Conservation (phyloP, 179 eudicot species). For the Patellifolia procumbens region DNA sequence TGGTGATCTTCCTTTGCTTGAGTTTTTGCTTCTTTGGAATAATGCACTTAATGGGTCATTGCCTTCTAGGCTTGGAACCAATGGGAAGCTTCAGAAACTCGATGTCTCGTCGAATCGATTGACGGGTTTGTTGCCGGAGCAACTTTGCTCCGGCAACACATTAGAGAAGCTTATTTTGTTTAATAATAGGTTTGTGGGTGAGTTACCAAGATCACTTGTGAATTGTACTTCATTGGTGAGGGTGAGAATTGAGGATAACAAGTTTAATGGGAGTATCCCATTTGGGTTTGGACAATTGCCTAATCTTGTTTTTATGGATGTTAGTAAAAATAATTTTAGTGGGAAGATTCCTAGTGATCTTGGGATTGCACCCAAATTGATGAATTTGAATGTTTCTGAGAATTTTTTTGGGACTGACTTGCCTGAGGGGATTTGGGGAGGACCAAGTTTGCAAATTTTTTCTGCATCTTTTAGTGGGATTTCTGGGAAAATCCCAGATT, state of each 20-base stretch:
- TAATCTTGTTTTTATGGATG: constrained; percentile 60
- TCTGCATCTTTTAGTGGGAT: constrained; percentile 54
- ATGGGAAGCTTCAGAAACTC: constrained; percentile 51
- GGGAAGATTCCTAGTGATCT: constrained; percentile 72
- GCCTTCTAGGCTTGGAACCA: constrained; percentile 62
- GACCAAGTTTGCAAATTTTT: constrained; percentile 67
- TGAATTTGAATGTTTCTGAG: constrained; percentile 60
- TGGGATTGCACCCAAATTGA: constrained; percentile 50
- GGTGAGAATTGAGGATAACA: constrained; percentile 60
- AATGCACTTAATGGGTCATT: constrained; percentile 67
- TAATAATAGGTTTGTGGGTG: constrained; percentile 51
- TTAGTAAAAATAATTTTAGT: constrained; percentile 60
- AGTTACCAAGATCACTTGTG: constrained; percentile 55
- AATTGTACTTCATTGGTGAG: constrained; percentile 68
- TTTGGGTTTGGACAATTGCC: constrained; percentile 58
- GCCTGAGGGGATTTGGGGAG: constrained; percentile 65
- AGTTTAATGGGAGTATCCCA: constrained; percentile 66
- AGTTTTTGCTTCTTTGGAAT: constrained; percentile 61
- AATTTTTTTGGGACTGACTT: constrained; percentile 45
- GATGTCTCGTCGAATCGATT: constrained; percentile 82
- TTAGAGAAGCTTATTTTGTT: constrained; percentile 64
- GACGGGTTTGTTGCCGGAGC: constrained; percentile 62
- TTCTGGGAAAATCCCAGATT: constrained; percentile 67
- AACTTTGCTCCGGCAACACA: constrained; percentile 58
- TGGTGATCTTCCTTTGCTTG: constrained; percentile 59